Evolutionary conservation across 345 rosid genomes (phyloP).

Genomic region (Fremontodendron californicum): DNA sequence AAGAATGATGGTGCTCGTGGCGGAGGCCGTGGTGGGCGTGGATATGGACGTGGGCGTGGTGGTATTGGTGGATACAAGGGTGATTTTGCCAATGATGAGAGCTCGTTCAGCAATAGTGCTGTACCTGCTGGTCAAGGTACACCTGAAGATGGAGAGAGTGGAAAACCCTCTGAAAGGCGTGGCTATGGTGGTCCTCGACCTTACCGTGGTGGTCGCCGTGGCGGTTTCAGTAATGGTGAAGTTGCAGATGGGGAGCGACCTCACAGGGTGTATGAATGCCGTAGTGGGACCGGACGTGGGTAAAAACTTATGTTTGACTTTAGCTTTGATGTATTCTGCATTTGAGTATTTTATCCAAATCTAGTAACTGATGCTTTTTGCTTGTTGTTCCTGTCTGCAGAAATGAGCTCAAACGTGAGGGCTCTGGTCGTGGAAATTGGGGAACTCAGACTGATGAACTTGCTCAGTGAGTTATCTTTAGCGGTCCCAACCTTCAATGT

Average conservation of each 20-base stretch:
- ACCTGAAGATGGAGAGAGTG: slow-evolving; percentile 57
- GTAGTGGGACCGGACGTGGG: slow-evolving; percentile 93
- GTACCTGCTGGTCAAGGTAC: slow-evolving; percentile 37
- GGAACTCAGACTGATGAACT: slow-evolving; percentile 70
- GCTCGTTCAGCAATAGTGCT: slow-evolving; percentile 36
- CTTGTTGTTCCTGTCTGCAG: slow-evolving; percentile 29
- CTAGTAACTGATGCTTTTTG: background rate
- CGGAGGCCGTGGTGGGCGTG: slow-evolving; percentile 51
- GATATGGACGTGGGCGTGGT: slow-evolving; percentile 37
- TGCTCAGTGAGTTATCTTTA: slow-evolving; percentile 46
- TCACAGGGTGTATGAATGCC: slow-evolving; percentile 64
- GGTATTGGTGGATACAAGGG: slow-evolving; percentile 48
- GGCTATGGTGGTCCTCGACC: slow-evolving; percentile 44
- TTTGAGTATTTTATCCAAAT: background rate
- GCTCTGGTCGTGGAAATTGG: slow-evolving; percentile 94
- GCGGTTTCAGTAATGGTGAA: slow-evolving; percentile 63
- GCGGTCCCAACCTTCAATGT: background rate
- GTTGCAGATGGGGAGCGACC: slow-evolving; percentile 65
- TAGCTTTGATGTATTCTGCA: background rate
- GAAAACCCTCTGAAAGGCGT: slow-evolving; percentile 44
- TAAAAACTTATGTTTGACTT: slow-evolving; percentile 22
- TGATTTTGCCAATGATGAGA: slow-evolving; percentile 47
- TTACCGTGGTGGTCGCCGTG: slow-evolving; percentile 64
- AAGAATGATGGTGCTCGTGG: slow-evolving; percentile 45
- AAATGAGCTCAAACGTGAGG: slow-evolving; percentile 73